Base-by-base conservation (phyloP, 495 filamentous ascomycete genomes). In the Penicillium canescens region DNA sequence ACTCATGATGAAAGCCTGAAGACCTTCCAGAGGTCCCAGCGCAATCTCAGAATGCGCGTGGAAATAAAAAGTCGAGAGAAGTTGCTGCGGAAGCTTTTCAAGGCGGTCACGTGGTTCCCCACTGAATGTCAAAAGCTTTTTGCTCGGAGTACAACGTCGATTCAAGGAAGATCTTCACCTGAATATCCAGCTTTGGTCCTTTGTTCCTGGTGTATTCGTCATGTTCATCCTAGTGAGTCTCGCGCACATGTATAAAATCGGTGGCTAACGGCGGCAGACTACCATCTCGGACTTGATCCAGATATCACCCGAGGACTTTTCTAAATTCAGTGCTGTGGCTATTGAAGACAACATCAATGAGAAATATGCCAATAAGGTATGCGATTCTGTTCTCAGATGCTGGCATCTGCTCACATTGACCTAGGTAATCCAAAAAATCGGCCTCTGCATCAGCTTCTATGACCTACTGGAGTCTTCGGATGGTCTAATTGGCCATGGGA, bases 261-360 rank as follows among this genome's bases (percentile, higher is more conserved):
- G 50, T 34, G 16, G 44, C 60, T 67, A 44, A 68, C 59, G 23
- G 38, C 14, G 46, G 12, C 59, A 84, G 82, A 83, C 82, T 18
- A 83, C 90, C 37, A 84, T 98, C 57, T 84, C 88, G 53, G 94
- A 98, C 77, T 80, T 98, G 57, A 88, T 98, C 48, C 87, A 94
- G 73, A 94, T 98, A 70, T 76, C 79, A 9, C 94, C 94, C 2
- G 77, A 90, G 62, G 88, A 96, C 62, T 94, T 97, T 65, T 75
- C 82, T 34, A 93, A 91, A 61, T 79, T 84, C 42, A 92, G 88
- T 60, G 74, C 77, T 6, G 80, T 87, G 33, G 89, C 90, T 2
- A 86, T 98, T 54, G 90, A 96, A 70, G 92, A 98, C 68, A 90
- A 89, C 56, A 92, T 98, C 73, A 96, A 98, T 61, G 81, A 84